Base-by-base conservation (phyloP, 805 yeast genomes). In the Metschnikowia colocasiae region DNA sequence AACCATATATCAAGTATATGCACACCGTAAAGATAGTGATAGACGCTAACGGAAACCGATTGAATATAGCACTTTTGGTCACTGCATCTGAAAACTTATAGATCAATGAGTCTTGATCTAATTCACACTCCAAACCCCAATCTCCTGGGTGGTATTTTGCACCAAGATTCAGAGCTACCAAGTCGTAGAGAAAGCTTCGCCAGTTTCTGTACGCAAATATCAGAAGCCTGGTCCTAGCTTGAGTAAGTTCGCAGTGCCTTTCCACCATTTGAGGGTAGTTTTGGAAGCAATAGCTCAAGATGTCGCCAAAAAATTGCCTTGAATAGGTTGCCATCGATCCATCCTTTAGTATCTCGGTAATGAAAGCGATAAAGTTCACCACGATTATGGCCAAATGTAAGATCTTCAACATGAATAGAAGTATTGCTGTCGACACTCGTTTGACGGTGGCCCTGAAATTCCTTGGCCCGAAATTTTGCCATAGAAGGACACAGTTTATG, bases 301-400 rank as follows among this genome's bases (percentile, higher is more conserved):
- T 50, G 45, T 69, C 73, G 22, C 48, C 35, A 27, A 64, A 48
- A 37, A 61, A 62, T 38, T 59, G 62, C 16, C 54, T 52, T n/a
- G 69, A 59, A 43, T 58, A 67, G 2, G 72, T 64, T 15, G 61
- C 55, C 35, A 61, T 50, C 45, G 64, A 61, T 22, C 67, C 63
- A 38, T 58, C 61, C 30, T 57, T 48, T 35, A 61, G 54, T 18
- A 67, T 49, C 19, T 53, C 35, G 40, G 47, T 47, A 25, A 59
- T 33, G 44, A 62, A 63, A 53, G n/a, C 20, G 18, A 43, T 35
- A 15, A 38, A 36, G 15, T n/a, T n/a, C n/a, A n/a, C n/a, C n/a
- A n/a, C n/a, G n/a, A 22, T 48, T 29, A 6, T 23, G 13, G 9
- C 39, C 30, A 32, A 46, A 8, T 53, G 52, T 10, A 49, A 13